A percentile compares a stretch with the other conserved stretches of the same genome.
Conservation (phyloP, 345 rosid species). For the Arabis hirsuta region DNA sequence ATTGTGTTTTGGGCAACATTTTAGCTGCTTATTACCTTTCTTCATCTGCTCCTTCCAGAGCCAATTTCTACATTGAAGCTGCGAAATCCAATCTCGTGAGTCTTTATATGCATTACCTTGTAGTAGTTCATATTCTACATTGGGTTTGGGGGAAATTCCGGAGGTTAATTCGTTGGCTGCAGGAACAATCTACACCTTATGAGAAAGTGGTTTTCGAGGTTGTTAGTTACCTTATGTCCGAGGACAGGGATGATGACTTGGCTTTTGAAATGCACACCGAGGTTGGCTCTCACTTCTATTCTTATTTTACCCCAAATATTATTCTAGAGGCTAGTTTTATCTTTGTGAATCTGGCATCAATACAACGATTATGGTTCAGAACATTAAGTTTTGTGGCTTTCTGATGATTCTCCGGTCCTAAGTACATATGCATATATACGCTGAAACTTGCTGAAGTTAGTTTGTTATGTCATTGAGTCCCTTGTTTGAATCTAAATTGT, state of each 20-base stretch:
- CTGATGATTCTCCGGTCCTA: background rate
- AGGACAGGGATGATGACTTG: slow-evolving; percentile 67
- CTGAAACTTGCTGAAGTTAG: background rate
- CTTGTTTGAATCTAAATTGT: slow-evolving; percentile 15
- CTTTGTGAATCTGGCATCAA: background rate
- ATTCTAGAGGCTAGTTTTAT: background rate
- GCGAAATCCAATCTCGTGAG: slow-evolving; percentile 67
- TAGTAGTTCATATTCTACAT: slow-evolving; percentile 8
- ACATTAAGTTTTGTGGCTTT: background rate
- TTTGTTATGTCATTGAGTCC: background rate
- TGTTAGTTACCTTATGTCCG: slow-evolving; percentile 59
- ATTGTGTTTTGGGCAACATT: slow-evolving; percentile 75
- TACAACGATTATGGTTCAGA: background rate
- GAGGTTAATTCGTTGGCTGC: slow-evolving; percentile 12
- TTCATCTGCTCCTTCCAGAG: slow-evolving; percentile 53
- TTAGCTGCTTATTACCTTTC: slow-evolving; percentile 76
- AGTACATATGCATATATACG: slow-evolving; percentile 8
- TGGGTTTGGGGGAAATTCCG: background rate
- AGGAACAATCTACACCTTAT: slow-evolving; percentile 77
- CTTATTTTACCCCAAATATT: background rate
- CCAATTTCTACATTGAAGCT: slow-evolving; percentile 50
- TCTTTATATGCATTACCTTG: slow-evolving; percentile 18
- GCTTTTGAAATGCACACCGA: slow-evolving; percentile 67
- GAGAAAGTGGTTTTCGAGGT: slow-evolving; percentile 75
- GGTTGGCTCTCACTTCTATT: slow-evolving; percentile 45